Percentiles rank a stretch among this genome's conserved stretches.
Conservation (phyloP, 176 grass and related monocot species). For the Paspalum vaginatum region DNA sequence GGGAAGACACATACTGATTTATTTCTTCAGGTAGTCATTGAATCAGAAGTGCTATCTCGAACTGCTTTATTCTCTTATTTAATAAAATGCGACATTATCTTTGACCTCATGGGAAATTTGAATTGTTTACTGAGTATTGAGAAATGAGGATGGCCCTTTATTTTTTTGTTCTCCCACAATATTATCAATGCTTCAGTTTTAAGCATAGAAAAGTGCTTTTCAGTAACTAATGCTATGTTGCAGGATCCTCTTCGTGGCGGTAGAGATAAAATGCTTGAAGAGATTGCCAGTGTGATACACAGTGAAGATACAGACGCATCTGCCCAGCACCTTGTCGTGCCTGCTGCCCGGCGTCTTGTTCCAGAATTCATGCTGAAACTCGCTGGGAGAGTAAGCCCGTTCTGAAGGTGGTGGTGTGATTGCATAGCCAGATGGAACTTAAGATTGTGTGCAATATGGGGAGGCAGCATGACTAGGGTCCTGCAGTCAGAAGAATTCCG, state of each 20-base stretch:
- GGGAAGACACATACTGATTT: constrained; percentile 96
- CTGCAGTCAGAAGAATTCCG: not conserved
- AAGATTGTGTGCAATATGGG: constrained; percentile 7
- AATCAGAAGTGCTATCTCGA: not conserved
- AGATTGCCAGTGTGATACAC: constrained; percentile 61
- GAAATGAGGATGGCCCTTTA: not conserved
- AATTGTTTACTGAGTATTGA: no score
- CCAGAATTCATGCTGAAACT: constrained; percentile 88
- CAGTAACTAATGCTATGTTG: constrained; percentile 18
- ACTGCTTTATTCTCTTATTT: constrained; percentile 13
- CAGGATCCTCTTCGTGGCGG: constrained; percentile 98
- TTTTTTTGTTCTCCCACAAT: not conserved
- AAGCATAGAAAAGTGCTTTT: not conserved
- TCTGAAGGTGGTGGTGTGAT: constrained; percentile 44
- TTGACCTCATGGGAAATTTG: not conserved
- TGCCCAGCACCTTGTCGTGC: constrained; percentile 40
- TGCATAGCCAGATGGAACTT: not conserved
- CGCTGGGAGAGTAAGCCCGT: constrained; percentile 81
- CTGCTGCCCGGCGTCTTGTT: constrained; percentile 78
- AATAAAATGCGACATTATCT: not conserved
- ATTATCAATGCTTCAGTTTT: no score
- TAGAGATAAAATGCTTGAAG: constrained; percentile 79
- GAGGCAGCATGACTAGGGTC: no score
- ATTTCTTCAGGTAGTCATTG: constrained; percentile 82
- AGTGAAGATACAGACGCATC: constrained; percentile 40